Conservation (phyloP, 768 basidiomycete species). For the Auricularia sp. region DNA sequence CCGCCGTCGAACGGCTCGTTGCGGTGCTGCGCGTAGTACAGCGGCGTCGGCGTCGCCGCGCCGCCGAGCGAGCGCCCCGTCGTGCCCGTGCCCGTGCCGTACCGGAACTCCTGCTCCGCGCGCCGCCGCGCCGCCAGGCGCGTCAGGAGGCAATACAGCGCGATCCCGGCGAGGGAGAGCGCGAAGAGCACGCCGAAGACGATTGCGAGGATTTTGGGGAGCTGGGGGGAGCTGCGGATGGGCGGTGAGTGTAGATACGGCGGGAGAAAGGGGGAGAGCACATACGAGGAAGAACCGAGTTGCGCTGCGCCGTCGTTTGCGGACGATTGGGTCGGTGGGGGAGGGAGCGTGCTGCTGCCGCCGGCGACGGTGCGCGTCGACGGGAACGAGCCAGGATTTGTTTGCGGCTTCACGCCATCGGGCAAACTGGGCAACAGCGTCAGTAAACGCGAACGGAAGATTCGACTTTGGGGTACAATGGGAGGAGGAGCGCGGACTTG, state of each 20-base stretch:
- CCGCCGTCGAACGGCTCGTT: no score
- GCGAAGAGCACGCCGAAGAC: slow-evolving; percentile 12
- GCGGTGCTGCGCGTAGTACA: background rate
- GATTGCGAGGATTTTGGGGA: slow-evolving; percentile 2
- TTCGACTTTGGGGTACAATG: no score
- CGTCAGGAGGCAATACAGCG: slow-evolving; percentile 10
- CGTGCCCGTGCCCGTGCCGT: background rate
- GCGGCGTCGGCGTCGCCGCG: background rate
- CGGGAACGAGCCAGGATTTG: background rate
- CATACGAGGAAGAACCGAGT: no score
- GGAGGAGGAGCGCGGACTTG: no score
- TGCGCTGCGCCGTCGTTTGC: slow-evolving; percentile 1
- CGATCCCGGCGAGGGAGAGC: slow-evolving; percentile 6
- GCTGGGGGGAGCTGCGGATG: background rate
- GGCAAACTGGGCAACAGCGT: background rate
- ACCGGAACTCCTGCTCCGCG: background rate
- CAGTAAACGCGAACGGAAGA: no score
- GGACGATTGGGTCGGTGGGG: slow-evolving; percentile 6
- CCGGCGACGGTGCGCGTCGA: background rate
- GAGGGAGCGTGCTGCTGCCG: background rate
- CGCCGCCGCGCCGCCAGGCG: slow-evolving; percentile 1
- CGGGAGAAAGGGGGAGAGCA: no score
- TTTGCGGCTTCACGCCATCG: background rate
- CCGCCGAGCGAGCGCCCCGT: background rate
- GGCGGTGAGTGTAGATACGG: background rate